A percentile compares a stretch with the other conserved stretches of the same genome.
phyloP scores from a whole-genome alignment of 768 basidiomycete genomes.

The Boletus pseudopeckii region DNA sequence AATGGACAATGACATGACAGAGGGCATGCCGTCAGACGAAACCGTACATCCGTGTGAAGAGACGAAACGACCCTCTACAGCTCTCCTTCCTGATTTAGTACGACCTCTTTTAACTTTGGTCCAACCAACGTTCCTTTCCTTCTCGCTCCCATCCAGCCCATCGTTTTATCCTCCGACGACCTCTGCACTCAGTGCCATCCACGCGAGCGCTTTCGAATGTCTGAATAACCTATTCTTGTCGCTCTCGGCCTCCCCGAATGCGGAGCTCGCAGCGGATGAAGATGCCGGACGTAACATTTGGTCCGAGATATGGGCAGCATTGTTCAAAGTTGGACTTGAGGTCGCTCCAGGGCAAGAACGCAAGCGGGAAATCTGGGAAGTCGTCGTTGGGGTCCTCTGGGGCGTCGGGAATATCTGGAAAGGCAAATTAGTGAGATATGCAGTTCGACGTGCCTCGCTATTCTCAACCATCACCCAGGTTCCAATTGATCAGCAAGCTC shows the following conservation, averaged over 20 bases:
- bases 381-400: constrained; percentile 82
- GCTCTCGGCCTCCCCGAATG: constrained; percentile 47
- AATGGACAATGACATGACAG: constrained; percentile 30
- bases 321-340: constrained; percentile 58
- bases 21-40: constrained; percentile 27
- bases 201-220: constrained; percentile 83
- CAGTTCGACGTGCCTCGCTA: not conserved
- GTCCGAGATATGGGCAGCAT: constrained; percentile 61
- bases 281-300: constrained; percentile 56
- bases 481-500: constrained; percentile 58
- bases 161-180: constrained; percentile 88
- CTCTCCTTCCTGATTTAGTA: constrained; percentile 59
- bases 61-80: constrained; percentile 26
- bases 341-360: constrained; percentile 61
- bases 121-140: constrained; percentile 77
- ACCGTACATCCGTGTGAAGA: constrained; percentile 12
- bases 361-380: constrained; percentile 72
- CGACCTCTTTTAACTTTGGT: constrained; percentile 65
- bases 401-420: constrained; percentile 79
- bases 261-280: constrained; percentile 41
- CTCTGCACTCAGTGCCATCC: constrained; percentile 77
- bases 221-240: constrained; percentile 87
- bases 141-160: constrained; percentile 63
- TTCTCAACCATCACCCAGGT: constrained; percentile 34
- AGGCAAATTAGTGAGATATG: constrained; percentile 52